phyloP scores from a whole-genome alignment of 495 filamentous ascomycete species.

The Aspergillus asperescens region DNA sequence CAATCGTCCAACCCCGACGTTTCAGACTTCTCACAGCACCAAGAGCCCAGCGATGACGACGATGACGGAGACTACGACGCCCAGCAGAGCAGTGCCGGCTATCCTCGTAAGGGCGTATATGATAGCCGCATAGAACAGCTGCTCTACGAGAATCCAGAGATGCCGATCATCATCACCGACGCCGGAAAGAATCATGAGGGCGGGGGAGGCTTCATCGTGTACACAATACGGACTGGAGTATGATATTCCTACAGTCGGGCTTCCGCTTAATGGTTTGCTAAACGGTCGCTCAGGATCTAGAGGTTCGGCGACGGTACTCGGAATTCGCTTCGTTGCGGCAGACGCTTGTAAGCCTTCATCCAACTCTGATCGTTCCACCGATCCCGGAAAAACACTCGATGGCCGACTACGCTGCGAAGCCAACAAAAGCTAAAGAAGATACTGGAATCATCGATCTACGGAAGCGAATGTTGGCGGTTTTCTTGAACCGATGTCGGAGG shows the following conservation, averaged over 20 bases:
- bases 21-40: conserved; percentile 52
- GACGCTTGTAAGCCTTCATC: conserved; percentile 83
- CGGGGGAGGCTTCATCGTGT: conserved; percentile 88
- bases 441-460: conserved; percentile 90
- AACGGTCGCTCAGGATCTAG: conserved; percentile 87
- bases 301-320: conserved; percentile 91
- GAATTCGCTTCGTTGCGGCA: conserved; percentile 92
- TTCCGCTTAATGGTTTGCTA: no score
- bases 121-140: conserved; percentile 95
- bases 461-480: conserved; percentile 93
- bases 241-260: conserved; percentile 23
- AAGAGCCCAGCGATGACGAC: conserved; percentile 59
- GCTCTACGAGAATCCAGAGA: conserved; percentile 87
- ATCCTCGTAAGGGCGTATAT: conserved; percentile 72
- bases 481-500: conserved; percentile 82
- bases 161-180: conserved; percentile 83
- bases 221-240: conserved; percentile 94
- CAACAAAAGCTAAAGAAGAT: conserved; percentile 96
- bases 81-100: conserved; percentile 35
- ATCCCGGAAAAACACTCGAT: conserved; percentile 98
- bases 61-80: conserved; percentile 41
- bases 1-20: conserved; percentile 46
- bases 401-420: conserved; percentile 97
- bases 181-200: conserved; percentile 92
- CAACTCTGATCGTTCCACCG: conserved; percentile 89